Evolutionary conservation across 768 basidiomycete genomes (phyloP).

Genomic region (Suillus decipiens): DNA sequence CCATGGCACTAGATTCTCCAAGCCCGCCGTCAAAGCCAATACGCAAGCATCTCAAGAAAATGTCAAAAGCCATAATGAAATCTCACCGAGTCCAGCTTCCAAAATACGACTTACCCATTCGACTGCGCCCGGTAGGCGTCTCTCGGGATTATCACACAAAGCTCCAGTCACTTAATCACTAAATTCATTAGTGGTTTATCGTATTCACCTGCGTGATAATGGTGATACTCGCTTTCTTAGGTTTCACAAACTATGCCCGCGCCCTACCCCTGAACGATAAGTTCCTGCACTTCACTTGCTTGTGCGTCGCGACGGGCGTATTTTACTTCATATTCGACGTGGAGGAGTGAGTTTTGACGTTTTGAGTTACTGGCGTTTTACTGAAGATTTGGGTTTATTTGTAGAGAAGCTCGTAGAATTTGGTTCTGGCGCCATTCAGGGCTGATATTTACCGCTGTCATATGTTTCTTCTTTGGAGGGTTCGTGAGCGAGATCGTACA

Average conservation of each 20-base stretch:
- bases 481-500: constrained; percentile 83
- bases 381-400: constrained; percentile 1
- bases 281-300: constrained; percentile 76
- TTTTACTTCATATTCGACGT: constrained; percentile 90
- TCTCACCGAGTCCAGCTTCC: constrained; percentile 64
- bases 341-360: constrained; percentile 64
- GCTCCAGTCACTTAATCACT: constrained; percentile 12
- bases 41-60: constrained; percentile 42
- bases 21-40: constrained; percentile 16
- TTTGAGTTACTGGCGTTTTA: background rate
- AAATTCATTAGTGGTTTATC: constrained; percentile 70
- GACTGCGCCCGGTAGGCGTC: constrained; percentile 63
- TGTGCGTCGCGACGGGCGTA: constrained; percentile 70
- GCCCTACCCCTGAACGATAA: constrained; percentile 77
- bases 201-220: constrained; percentile 68
- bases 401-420: constrained; percentile 72
- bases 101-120: constrained; percentile 69
- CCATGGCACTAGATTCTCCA: constrained; percentile 9
- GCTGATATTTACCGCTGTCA: constrained; percentile 64
- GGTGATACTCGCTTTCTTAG: constrained; percentile 69
- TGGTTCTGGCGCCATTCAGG: constrained; percentile 86
- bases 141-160: background rate
- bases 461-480: constrained; percentile 81
- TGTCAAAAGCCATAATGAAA: constrained; percentile 67
- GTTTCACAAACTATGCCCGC: constrained; percentile 71